Evolutionary conservation across 805 yeast genomes (phyloP), one percentile per base, ranked within the genome.

Genomic region (Saccharomyces paradoxus): DNA sequence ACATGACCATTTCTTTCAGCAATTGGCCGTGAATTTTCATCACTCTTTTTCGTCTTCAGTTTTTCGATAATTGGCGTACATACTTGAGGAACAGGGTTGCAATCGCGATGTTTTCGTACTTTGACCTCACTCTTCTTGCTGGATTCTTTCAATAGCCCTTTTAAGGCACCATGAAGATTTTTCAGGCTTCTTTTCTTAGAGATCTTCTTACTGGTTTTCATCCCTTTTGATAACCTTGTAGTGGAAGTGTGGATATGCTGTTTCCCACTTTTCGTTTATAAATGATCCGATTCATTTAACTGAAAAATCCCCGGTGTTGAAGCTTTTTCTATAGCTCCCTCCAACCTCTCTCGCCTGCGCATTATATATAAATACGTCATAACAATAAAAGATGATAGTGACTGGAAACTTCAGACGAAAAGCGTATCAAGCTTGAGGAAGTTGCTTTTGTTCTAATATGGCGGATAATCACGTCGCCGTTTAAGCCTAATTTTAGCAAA

Each of bases 111-210:
- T 6, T 22, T 17, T 53, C 52, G 14, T 41, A 12, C n/a, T 49
- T 49, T 32, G 44, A 24, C 17, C 47, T 29, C 29, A 28, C 17
- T 48, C 24, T 41, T 37, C 10, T 37, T 37, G 24, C 44, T 8
- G 13, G 44, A 52, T 30, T 56, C 58, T 12, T 56, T 55, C n/a
- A 66, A 48, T 49, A 68, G 51, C 17, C 58, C 58, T 54, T 58
- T 60, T 41, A 68, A 30, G 1, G 64, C 65, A 8, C 61, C 59
- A 46, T 59, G 60, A 4, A 64, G 58, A 50, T 52, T 62, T 48
- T 53, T 56, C 21, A 64, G 50, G 22, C 56, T 49, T 17, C 57
- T 41, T 29, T 51, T 56, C 49, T 49, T 59, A 9, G 55, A 55
- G 27, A 54, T 49, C 41, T 53, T 58, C 48, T 55, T 56, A 41